Base-by-base conservation (phyloP, 2,329 filamentous ascomycete species). In the Fusarium decemcellulare region DNA sequence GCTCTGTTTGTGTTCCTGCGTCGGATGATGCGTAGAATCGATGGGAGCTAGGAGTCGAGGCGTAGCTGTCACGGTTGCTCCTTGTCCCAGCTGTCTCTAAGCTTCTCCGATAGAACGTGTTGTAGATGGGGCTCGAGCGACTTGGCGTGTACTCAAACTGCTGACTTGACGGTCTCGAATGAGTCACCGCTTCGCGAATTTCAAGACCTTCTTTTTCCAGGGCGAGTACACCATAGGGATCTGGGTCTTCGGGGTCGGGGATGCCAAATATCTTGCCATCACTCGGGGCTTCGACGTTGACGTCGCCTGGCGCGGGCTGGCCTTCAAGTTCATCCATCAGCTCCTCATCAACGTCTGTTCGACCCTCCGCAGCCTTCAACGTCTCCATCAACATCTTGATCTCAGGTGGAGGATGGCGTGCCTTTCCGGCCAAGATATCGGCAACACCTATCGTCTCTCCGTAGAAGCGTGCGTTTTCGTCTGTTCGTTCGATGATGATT, bases 391-490 rank as follows among this genome's bases (percentile, higher is more conserved):
- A 54, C 71, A 70, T 76, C 46, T 73, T 75, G 27, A 75, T 69
- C 43, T 74, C 72, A 0, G 66, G 68, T 11, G 75, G 76, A 6
- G 67, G 71, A 12, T 74, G 72, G 0, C 69, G 63, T 7, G 82
- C 78, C 52, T 84, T 81, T 7, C 84, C 85, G 5, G 76, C 79
- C 12, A 88, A 67, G 48, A 88, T 87, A 50, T 80, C 79, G 6
- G 81, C 76, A 5, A 83, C 84, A 1, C 80, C 71, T 16, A 87
- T 75, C 27, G 76, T 72, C 18, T 92, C 85, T 11, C 91, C 91
- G 76, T 97, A 97, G 75, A 97, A 97, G 8, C 89, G 88, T 59
- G 93, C 92, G 73, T 97, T 97, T 76, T 95, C 94, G 68, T 95
- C 93, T 2, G 87, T 90, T 36, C 94, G 87, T 78, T 96, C 93